Percentiles rank a stretch among this genome's conserved stretches.
Conservation (phyloP, 139 green algal species). For the Auxenochlorella pyrenoidosa region DNA sequence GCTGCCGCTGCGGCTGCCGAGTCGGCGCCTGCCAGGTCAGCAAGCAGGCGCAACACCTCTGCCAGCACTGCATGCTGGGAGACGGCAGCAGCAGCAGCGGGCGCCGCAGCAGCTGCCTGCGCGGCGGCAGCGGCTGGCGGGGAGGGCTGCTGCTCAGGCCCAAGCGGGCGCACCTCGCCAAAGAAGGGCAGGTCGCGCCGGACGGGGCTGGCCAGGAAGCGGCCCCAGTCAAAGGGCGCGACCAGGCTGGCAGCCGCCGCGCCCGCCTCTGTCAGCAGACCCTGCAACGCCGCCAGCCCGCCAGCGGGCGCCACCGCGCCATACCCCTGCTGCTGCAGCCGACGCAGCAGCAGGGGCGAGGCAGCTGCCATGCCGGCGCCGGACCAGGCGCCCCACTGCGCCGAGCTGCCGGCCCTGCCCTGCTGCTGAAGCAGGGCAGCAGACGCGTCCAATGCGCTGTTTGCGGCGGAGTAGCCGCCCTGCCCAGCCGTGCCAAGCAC, state of each 20-base stretch:
- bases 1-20: background rate
- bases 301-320: conserved; percentile 41
- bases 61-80: background rate
- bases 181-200: conserved; percentile 1
- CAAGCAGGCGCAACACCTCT: background rate
- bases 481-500: conserved; percentile 84
- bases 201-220: conserved; percentile 37
- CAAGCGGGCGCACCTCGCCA: background rate
- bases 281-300: conserved; percentile 65
- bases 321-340: conserved; percentile 73
- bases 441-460: conserved; percentile 69
- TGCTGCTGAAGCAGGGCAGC: background rate
- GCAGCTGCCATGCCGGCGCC: conserved; percentile 92
- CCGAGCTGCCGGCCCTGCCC: background rate
- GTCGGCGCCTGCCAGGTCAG: background rate
- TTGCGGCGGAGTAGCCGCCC: conserved; percentile 81
- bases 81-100: background rate
- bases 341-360: conserved; percentile 45
- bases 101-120: background rate
- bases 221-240: conserved; percentile 55
- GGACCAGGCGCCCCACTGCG: conserved; percentile 92
- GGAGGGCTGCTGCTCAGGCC: background rate
- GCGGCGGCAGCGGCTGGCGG: background rate
- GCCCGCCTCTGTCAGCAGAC: conserved; percentile 23
- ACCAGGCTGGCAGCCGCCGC: background rate